Evolutionary conservation across 352 stramenopile genomes (phyloP), one percentile per base, ranked within the genome.

Genomic region (Globisporangium megalacanthum): DNA sequence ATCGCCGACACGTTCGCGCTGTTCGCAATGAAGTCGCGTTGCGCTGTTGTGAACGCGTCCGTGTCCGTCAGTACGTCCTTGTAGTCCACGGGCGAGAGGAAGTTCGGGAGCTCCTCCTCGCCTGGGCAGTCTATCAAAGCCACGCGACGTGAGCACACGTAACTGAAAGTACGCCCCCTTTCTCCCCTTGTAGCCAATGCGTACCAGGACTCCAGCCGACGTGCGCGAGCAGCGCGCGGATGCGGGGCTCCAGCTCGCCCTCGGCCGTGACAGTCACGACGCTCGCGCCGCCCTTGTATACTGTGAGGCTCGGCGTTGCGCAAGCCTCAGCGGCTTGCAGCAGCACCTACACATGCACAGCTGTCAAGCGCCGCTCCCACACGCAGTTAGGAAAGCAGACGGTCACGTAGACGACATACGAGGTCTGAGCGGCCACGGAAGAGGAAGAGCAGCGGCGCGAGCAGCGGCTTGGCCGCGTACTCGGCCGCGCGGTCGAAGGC

Each of bases 11-110:
- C 81, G 60, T 94, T 94, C 52, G 83, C 79, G 37, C 79, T 70
- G 60, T 94, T 94, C 44, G 83, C 77, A 31, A 92, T 69, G 66
- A 84, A 87, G 68, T 94, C 83, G 47, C 75, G 77, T 69, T 94
- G 80, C 9, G 64, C 73, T 2, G 65, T 69, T 6, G 77, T 89
- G 69, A 85, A 88, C 17, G 75, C 77, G 46, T 77, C 72, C 25
- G 90, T 69, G 35, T 90, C 77, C 4, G 56, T 52, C 20, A 89
- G 56, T 25, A 92, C 52, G 49, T 89, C 79, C 42, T 86, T 72
- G 35, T 77, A 75, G 61, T 94, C 76, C 22, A 94, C 70, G 0
- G 81, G 71, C 22, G 66, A 61, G 46, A 90, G 70, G 52, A 77
- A 86, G 67, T 86, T 76, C 53, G 63, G 60, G 50, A 88, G 61